Evolutionary conservation across 2,329 filamentous ascomycete species (phyloP), one percentile per base, ranked within the genome.

Genomic region (Ophiostoma himal-ulmi): DNA sequence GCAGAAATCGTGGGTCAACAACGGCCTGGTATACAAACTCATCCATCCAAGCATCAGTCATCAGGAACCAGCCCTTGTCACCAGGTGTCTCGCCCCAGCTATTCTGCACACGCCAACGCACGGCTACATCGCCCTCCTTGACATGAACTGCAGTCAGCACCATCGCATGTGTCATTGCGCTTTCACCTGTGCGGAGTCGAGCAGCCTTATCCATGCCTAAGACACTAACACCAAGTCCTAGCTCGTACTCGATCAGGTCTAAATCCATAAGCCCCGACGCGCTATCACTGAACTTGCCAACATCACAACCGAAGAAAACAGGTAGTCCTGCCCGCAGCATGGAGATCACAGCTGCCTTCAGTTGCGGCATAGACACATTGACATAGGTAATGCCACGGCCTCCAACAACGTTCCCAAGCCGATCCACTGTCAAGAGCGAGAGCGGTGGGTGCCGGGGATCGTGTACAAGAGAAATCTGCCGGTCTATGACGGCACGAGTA

Each of bases 161-260:
- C 93, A 96, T 96, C 5, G 93, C 93, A 76, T 96, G 93, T 0
- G 93, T 96, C 93, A 97, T 96, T 68, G 87, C 84, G 69, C 86
- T 90, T 80, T 96, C 93, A 13, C 91, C 88, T 0, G 89, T 89
- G 75, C 86, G 82, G 65, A 97, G 81, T 3, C 93, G 83, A 75
- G 92, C 86, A 0, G 90, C 90, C 80, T 96, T 96, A 76, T 82
- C 87, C 85, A 96, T 85, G 22, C 86, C 88, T 10, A 94, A 83
- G 34, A 96, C 82, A 70, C 83, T 84, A 72, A 93, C 84, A 75
- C 93, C 92, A 80, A 96, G 93, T n/a, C 91, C 93, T 1, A 96
- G 85, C 75, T 91, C 86, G 79, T 94, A 95, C 79, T 95, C 89
- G 76, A 90, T 87, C 5, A 96, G 82, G 1, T 85, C 84, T 0